phyloP scores from a whole-genome alignment of 2,329 filamentous ascomycete genomes.

The Ceratocystis papillata region DNA sequence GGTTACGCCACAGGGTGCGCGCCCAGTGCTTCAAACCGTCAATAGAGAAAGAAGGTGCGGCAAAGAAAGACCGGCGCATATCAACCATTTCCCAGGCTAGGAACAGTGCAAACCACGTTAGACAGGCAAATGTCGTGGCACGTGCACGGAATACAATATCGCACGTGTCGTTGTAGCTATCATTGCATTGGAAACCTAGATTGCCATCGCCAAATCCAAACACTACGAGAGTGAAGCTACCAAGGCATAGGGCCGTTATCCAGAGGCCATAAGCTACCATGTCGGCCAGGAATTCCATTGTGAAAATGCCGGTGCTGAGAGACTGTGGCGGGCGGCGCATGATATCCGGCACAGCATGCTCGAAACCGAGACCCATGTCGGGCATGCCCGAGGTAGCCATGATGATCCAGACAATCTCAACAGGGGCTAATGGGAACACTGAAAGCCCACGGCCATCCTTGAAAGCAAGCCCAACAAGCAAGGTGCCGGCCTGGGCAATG shows the following conservation, averaged over 20 bases:
- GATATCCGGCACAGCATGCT: conserved; percentile 58
- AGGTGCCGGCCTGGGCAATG: conserved; percentile 57
- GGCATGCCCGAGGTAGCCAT: conserved; percentile 67
- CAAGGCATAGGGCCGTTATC: conserved; percentile 54
- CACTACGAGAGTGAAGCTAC: conserved; percentile 52
- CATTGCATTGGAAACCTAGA: conserved; percentile 52
- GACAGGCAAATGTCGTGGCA: conserved; percentile 60
- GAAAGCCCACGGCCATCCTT: conserved; percentile 55
- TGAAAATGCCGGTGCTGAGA: conserved; percentile 53
- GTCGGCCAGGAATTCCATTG: conserved; percentile 53
- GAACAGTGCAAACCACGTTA: conserved; percentile 68
- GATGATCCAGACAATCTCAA: conserved; percentile 74
- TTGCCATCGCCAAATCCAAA: conserved; percentile 52
- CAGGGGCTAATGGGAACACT: conserved; percentile 61
- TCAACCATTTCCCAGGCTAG: conserved; percentile 70
- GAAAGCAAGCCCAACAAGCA: conserved; percentile 62
- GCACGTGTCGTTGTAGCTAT: conserved; percentile 43
- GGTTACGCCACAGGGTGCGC: conserved; percentile 57
- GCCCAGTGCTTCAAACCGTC: conserved; percentile 44
- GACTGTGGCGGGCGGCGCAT: conserved; percentile 57
- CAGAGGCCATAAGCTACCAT: conserved; percentile 58
- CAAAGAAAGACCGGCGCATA: conserved; percentile 63
- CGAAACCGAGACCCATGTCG: conserved; percentile 68
- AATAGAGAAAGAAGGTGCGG: conserved; percentile 45
- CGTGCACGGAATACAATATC: conserved; percentile 59